Base-by-base conservation (phyloP, 1,284 basidiomycete genomes). In the Fomitopsis betulina region DNA sequence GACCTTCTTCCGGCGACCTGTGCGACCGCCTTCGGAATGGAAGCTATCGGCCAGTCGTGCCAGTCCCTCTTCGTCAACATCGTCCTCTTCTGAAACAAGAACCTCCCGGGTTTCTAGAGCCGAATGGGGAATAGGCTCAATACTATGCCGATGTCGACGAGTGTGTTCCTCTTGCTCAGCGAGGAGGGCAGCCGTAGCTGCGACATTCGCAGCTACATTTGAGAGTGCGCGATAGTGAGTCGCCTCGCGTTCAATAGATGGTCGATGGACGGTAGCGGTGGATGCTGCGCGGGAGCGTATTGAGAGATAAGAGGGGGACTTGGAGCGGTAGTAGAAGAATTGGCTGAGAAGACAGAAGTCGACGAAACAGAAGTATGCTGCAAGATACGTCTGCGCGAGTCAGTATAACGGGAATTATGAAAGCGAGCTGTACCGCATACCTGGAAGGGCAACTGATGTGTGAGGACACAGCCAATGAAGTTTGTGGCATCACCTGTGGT, bases 361-460 rank as follows among this genome's bases (percentile, higher is more conserved):
- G 54, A 96, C 82, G 55, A 82, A 75, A 65, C 91, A 90, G 69
- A 96, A 97, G 72, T 96, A 96, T 0, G 81, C 80, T 3, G 94
- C 94, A 51, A 97, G 89, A 68, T 86, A 93, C 42, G 86, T 96
- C 91, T 97, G 66, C 30, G 58, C 53, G 61, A 55, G 53, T 55
- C 55, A 58, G 52, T 57, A n/a, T 42, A 55, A 32, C 12, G 37
- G 27, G 45, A 49, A 30, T 17, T 2, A 2, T 9, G 47, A 47
- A 42, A 49, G 27, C 59, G 37, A 23, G 15, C 45, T 56, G 30
- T 8, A 23, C 9, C n/a, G 69, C 82, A 66, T 70, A 92, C 93
- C 75, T 96, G 94, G 73, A 98, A 97, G 13, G 93, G 93, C n/a
- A 97, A 81, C 68, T 97, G 95, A 66, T 89, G 81, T 1, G 95